Evolutionary conservation across 352 stramenopile species (phyloP), one percentile per base, ranked within the genome.

Genomic region (Globisporangium canariense): DNA sequence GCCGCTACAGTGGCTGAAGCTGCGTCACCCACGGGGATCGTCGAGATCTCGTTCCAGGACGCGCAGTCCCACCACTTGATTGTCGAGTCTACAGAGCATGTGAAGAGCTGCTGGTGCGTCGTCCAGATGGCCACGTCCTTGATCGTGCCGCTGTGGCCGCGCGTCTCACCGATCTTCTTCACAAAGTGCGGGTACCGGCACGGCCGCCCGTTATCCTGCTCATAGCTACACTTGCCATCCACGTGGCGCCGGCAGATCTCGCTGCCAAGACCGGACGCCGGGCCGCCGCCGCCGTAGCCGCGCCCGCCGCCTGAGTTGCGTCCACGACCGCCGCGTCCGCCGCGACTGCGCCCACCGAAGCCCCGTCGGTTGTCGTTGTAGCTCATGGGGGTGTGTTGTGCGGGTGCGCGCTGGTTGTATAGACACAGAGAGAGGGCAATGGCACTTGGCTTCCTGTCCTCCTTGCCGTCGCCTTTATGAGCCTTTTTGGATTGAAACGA

Each of bases 61-160:
- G 70, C 82, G 62, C 84, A 92, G 69, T 93, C 84, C 86, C 86
- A 94, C 51, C 92, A 79, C 71, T 92, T 92, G 61, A 94, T 81
- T 32, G 75, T 88, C 45, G 76, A 71, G 71, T 94, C 86, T 32
- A 67, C 77, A 11, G 74, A 70, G 61, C 78, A 85, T 59, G 86
- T 94, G 63, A 94, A 91, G 9, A 91, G 75, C 70, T 93, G 86
- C 77, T 92, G 83, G 36, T 73, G 67, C 46, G 79, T 65, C 10
- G 67, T 64, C 86, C 86, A 94, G 73, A 94, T 86, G 30, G 74
- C 78, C 46, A 92, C 82, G 63, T 94, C 86, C 64, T 92, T 92
- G 63, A 94, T 78, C 10, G 83, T 60, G 40, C 78, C 78, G 47
- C 45, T 86, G 69, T 94, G 86, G 28, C 86, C 86, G 45, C 78